phyloP scores from a whole-genome alignment of 768 basidiomycete genomes.

The Boletus pseudopeckii region DNA sequence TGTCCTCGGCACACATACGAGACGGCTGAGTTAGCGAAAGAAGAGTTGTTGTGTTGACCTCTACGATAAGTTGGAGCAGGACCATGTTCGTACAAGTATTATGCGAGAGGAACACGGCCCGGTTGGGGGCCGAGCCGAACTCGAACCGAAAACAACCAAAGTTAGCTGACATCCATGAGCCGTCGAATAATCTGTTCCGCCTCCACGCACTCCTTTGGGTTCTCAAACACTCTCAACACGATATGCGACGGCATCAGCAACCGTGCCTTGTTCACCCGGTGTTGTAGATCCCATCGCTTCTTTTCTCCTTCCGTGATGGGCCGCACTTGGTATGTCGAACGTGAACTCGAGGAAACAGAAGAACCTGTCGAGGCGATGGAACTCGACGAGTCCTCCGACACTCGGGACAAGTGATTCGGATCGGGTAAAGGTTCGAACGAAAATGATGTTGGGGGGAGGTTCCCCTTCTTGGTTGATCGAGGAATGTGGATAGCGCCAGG shows the following conservation, averaged over 20 bases:
- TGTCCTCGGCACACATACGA: too few species aligned
- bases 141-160: background rate
- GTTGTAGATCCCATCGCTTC: constrained; percentile 57
- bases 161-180: constrained; percentile 1
- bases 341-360: constrained; percentile 17
- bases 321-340: constrained; percentile 10
- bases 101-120: background rate
- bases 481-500: constrained; percentile 12
- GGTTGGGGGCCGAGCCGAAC: background rate
- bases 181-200: constrained; percentile 40
- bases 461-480: constrained; percentile 10
- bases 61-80: too few species aligned
- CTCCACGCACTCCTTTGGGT: constrained; percentile 69
- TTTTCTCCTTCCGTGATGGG: constrained; percentile 51
- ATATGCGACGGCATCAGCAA: constrained; percentile 55
- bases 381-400: constrained; percentile 27
- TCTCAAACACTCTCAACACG: constrained; percentile 61
- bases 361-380: constrained; percentile 22
- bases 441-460: constrained; percentile 11
- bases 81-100: background rate
- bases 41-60: too few species aligned
- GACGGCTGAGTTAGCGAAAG: too few species aligned
- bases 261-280: constrained; percentile 60
- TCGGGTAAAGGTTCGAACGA: constrained; percentile 14
- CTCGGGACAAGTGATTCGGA: background rate